Base-by-base conservation (phyloP, 2,329 filamentous ascomycete genomes). In the Pseudogymnoascus sp. region DNA sequence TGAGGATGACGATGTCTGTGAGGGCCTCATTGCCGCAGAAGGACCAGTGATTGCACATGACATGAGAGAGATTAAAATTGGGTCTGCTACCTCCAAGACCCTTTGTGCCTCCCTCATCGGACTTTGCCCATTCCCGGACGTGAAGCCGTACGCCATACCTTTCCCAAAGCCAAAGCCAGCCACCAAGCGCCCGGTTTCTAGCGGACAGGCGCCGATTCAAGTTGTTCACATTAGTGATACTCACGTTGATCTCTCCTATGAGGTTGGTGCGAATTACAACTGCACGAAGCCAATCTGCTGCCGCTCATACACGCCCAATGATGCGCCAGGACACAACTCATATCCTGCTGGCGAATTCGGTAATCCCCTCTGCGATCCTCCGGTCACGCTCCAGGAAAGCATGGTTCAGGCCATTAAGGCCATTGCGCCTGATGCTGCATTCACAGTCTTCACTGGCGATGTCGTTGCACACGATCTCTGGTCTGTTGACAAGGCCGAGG, bases 61-160 rank as follows among this genome's bases (percentile, higher is more conserved):
- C 9, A 68, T 86, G n/a, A 75, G 80, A 55, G 72, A 77, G 9
- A 76, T 85, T 65, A 70, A 68, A 5, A 69, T 83, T 16, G 76
- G 77, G 1, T 83, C 81, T 6, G 76, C 76, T 62, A 80, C 81
- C 0, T 78, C 82, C 18, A 71, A 80, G 28, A 73, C 81, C 4
- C 79, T 85, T 43, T 86, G 83, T 68, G 75, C 79, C 33, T 79
- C 79, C 7, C 71, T 85, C 62, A 71, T 84, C n/a, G 82, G 83
- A 6, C 60, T 68, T 16, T 68, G 67, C 40, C 40, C 40, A 5
- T 75, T 71, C n/a, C 76, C 76, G 2, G 66, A 64, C 4, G 72
- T 77, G 12, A 69, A 69, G 18, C 63, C 71, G 1, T 74, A 75
- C 59, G 71, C 67, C 4, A 68, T 78, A 1, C 55, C 68, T 2